phyloP scores from a whole-genome alignment of 345 rosid genomes.

The Stellera chamaejasme region DNA sequence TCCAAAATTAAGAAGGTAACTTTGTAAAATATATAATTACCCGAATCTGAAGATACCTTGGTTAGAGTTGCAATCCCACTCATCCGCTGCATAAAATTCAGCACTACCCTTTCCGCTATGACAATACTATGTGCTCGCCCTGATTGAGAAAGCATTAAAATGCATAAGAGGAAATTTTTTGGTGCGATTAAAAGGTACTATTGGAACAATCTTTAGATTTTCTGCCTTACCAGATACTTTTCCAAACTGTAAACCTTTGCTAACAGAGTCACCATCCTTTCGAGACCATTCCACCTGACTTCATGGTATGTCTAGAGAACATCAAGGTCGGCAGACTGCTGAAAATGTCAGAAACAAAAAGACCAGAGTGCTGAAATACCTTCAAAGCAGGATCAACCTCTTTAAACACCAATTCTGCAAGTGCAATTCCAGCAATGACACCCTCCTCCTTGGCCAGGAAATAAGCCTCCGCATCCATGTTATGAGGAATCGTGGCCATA shows the following conservation, averaged over 20 bases:
- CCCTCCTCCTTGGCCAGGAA: constrained; percentile 95
- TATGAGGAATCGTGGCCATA: constrained; percentile 79
- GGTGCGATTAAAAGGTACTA: background rate
- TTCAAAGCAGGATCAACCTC: constrained; percentile 81
- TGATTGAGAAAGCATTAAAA: constrained; percentile 12
- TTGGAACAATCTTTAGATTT: background rate
- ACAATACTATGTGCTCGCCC: constrained; percentile 82
- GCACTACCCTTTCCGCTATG: constrained; percentile 84
- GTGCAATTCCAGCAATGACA: constrained; percentile 69
- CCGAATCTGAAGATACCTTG: constrained; percentile 33
- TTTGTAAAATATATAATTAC: too few species aligned
- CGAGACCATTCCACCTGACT: constrained; percentile 77
- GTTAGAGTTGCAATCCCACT: constrained; percentile 97
- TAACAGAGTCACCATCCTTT: constrained; percentile 78
- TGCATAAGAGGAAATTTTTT: background rate
- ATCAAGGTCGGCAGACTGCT: constrained; percentile 10
- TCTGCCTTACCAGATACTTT: constrained; percentile 59
- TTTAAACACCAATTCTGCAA: constrained; percentile 77
- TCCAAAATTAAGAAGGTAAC: too few species aligned
- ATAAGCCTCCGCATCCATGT: constrained; percentile 84
- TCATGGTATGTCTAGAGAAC: constrained; percentile 9
- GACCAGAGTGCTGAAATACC: constrained; percentile 27
- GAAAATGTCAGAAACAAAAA: constrained; percentile 5
- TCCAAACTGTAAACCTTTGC: constrained; percentile 84
- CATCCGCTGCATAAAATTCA: constrained; percentile 98